Evolutionary conservation across 352 stramenopile genomes (phyloP).

Genomic region (Phytophthora pistaciae): DNA sequence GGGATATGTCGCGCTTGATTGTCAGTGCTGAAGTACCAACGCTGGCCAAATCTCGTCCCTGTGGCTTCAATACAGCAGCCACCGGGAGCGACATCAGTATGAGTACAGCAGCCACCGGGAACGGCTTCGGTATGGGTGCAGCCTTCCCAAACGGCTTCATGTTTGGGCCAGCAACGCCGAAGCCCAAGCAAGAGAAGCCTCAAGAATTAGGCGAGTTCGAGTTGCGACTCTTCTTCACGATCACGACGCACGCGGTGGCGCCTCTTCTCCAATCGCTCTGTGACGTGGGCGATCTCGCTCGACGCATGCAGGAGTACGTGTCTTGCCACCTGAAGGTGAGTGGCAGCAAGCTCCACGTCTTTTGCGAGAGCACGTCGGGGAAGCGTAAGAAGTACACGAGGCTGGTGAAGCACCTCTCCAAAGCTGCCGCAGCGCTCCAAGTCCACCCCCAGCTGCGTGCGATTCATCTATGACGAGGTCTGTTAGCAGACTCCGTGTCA

Average conservation of each 20-base stretch:
- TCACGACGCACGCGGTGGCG: constrained; percentile 28
- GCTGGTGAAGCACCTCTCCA: constrained; percentile 21
- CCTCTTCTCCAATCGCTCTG: constrained; percentile 32
- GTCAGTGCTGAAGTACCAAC: constrained; percentile 23
- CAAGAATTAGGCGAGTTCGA: constrained; percentile 33
- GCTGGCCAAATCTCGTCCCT: neutral
- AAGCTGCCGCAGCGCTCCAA: constrained; percentile 10
- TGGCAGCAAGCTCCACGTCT: constrained; percentile 22
- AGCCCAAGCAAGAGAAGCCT: neutral
- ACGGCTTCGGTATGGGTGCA: too few relatives aligned
- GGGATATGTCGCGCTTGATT: constrained; percentile 27
- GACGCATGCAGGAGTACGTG: constrained; percentile 38
- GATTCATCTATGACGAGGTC: neutral
- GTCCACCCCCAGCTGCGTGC: constrained; percentile 3
- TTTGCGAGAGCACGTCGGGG: constrained; percentile 18
- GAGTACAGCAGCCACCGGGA: too few relatives aligned
- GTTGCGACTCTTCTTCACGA: constrained; percentile 26
- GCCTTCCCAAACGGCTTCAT: neutral
- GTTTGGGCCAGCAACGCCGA: neutral
- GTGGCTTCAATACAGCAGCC: neutral
- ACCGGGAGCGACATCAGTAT: too few relatives aligned
- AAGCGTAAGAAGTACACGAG: constrained; percentile 24
- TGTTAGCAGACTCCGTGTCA: too few relatives aligned
- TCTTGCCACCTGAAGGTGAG: constrained; percentile 21
- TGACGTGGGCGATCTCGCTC: constrained; percentile 21